A percentile compares a stretch with the other conserved stretches of the same genome.
These are phyloP conservation scores for Cryptococcus sp. DNA, from an alignment of 1,284 basidiomycete genomes.

Conservation along the genomic window DNA sequence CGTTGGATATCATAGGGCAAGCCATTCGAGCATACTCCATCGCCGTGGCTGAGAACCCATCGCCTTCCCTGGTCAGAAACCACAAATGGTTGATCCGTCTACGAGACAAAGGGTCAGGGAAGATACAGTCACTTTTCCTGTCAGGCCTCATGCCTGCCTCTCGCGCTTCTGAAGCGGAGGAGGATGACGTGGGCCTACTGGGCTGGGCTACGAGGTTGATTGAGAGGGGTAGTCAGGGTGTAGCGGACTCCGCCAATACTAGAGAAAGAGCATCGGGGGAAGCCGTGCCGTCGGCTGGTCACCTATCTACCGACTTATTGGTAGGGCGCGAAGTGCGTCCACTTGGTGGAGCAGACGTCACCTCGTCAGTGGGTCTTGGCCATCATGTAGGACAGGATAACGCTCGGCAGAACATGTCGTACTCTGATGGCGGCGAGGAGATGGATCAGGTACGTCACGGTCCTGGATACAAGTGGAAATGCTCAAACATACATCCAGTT, in stretches of 20 bases:
- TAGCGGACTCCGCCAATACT: conserved; percentile 2
- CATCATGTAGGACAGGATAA: no score
- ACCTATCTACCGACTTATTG: conserved; percentile 1
- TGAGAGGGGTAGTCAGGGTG: conserved; percentile 18
- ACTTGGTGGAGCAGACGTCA: no score
- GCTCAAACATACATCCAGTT: background rate
- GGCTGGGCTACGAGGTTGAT: conserved; percentile 38
- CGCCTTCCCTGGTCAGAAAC: conserved; percentile 24
- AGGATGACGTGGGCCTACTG: conserved; percentile 30
- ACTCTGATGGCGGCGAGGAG: no score
- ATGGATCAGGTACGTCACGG: background rate
- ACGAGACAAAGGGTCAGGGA: conserved; percentile 12
- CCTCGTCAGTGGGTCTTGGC: no score
- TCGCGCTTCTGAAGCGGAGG: background rate
- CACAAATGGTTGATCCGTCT: conserved; percentile 32
- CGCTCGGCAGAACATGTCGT: no score
- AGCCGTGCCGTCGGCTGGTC: background rate
- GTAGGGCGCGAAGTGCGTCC: background rate
- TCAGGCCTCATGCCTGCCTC: background rate
- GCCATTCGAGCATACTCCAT: conserved; percentile 26
- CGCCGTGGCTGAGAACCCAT: conserved; percentile 12
- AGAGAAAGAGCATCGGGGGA: background rate
- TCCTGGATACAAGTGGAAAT: conserved; percentile 6
- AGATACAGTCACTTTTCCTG: no score
- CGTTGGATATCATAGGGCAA: conserved; percentile 26